Conservation (phyloP, 1,139 yeast genomes). For the Groenewaldozyma sp. region DNA sequence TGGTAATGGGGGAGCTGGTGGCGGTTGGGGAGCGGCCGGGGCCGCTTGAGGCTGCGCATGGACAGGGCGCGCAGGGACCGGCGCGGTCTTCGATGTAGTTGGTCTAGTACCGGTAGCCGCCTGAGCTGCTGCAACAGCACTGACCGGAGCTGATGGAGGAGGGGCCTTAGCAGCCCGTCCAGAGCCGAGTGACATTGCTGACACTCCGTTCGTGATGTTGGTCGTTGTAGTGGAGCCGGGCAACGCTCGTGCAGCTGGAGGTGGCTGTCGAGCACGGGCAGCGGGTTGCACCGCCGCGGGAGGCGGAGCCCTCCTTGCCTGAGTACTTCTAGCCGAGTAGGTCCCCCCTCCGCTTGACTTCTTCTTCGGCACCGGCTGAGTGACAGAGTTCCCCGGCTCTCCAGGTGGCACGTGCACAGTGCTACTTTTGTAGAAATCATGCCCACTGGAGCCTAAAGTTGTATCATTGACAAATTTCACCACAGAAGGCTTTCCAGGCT, state of each 20-base stretch:
- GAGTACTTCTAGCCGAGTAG: conserved; percentile 9
- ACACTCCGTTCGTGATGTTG: conserved; percentile 5
- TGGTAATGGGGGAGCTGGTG: conserved; percentile 56
- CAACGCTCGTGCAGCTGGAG: conserved; percentile 9
- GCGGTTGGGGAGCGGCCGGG: conserved; percentile 21
- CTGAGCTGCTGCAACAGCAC: conserved; percentile 19
- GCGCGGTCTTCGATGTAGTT: conserved; percentile 13
- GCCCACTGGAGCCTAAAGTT: conserved; percentile 36
- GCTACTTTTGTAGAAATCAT: conserved; percentile 82
- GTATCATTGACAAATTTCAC: conserved; percentile 60
- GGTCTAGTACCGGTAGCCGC: conserved; percentile 21
- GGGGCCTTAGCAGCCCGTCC: conserved; percentile 9
- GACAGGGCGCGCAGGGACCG: too few relatives aligned
- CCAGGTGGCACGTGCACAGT: conserved; percentile 78
- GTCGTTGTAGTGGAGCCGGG: conserved; percentile 12
- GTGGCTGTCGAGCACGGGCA: conserved; percentile 9
- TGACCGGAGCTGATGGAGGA: conserved; percentile 15
- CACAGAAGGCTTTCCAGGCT: conserved; percentile 66
- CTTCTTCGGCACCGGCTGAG: conserved; percentile 60
- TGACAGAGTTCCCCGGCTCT: conserved; percentile 57
- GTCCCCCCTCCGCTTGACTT: conserved; percentile 13
- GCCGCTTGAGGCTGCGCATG: conserved; percentile 13
- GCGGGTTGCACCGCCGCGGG: conserved; percentile 7
- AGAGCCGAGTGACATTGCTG: background rate
- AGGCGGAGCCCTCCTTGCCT: conserved; percentile 3